These are phyloP conservation scores for Ailanthus altissimus DNA, from an alignment of 345 rosid species.

Conservation along the genomic window DNA sequence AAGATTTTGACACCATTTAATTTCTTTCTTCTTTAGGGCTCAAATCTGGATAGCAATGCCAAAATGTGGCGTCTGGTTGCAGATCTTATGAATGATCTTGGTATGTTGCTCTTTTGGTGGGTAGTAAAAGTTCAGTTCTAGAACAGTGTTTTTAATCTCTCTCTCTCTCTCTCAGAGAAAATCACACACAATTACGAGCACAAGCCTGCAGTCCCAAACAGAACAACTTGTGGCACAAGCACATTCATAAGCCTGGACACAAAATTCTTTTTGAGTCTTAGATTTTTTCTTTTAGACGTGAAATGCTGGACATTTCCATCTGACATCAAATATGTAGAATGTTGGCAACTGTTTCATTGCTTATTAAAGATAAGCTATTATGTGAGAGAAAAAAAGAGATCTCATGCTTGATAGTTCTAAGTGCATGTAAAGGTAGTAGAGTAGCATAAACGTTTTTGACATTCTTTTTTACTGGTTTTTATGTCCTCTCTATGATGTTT, in stretches of 20 bases:
- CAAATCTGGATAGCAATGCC: constrained; percentile 87
- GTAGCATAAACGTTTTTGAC: not conserved
- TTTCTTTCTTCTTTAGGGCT: constrained; percentile 56
- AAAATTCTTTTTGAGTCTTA: not conserved
- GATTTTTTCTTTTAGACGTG: not conserved
- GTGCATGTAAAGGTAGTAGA: not conserved
- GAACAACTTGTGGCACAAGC: not conserved
- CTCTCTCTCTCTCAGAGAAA: not conserved
- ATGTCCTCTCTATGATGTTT: not conserved
- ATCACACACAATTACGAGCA: not conserved
- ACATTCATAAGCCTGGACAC: not conserved
- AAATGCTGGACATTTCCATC: not conserved
- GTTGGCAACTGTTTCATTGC: not conserved
- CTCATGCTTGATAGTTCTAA: not conserved
- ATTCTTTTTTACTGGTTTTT: not conserved
- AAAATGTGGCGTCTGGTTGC: constrained; percentile 98
- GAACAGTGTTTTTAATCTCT: not conserved
- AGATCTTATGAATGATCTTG: constrained; percentile 93
- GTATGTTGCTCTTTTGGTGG: constrained; percentile 37
- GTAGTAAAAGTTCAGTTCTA: not conserved
- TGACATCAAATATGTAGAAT: constrained; percentile 10
- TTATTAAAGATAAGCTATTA: not conserved
- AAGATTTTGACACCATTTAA: constrained; percentile 5
- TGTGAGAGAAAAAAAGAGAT: not conserved
- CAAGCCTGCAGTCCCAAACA: not conserved